These are phyloP conservation scores for Triticum monococcum DNA, from an alignment of 176 grass and related monocot genomes.

Conservation along the genomic window DNA sequence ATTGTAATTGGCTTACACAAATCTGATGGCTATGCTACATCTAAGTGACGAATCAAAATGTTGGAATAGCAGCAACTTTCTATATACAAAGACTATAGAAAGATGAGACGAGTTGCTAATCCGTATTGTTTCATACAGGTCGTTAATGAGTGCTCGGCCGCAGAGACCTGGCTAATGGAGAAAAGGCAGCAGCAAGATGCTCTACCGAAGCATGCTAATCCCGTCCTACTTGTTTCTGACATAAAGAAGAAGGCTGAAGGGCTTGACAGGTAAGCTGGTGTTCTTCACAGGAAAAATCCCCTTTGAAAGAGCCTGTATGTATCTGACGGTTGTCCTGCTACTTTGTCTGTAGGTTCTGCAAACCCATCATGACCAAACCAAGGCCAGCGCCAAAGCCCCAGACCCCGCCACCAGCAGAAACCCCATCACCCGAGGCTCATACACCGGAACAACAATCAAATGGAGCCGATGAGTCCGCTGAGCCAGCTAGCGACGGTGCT, in stretches of 20 bases:
- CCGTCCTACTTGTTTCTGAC: constrained; percentile 53
- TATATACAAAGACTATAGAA: neutral
- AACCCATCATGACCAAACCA: constrained; percentile 85
- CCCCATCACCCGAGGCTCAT: constrained; percentile 33
- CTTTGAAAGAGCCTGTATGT: neutral
- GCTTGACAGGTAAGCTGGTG: constrained; percentile 61
- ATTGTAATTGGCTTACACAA: neutral
- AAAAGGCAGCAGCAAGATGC: constrained; percentile 76
- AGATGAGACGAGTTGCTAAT: neutral
- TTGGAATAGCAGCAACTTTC: neutral
- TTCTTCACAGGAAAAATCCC: neutral
- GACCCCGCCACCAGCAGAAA: constrained; percentile 45
- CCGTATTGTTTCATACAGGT: constrained; percentile 38
- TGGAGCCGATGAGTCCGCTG: neutral
- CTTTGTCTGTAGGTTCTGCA: constrained; percentile 67
- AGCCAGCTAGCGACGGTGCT: constrained; percentile 18
- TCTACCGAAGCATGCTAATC: constrained; percentile 78
- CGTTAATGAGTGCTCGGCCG: constrained; percentile 57
- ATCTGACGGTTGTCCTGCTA: neutral
- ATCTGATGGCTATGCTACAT: neutral
- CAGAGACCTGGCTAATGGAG: constrained; percentile 70
- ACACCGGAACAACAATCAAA: constrained; percentile 35
- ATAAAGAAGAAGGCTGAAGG: constrained; percentile 73
- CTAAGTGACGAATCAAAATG: neutral
- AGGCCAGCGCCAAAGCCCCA: constrained; percentile 63